phyloP scores from a whole-genome alignment of 148 eudicot genomes.

The Rhododendron vialii region DNA sequence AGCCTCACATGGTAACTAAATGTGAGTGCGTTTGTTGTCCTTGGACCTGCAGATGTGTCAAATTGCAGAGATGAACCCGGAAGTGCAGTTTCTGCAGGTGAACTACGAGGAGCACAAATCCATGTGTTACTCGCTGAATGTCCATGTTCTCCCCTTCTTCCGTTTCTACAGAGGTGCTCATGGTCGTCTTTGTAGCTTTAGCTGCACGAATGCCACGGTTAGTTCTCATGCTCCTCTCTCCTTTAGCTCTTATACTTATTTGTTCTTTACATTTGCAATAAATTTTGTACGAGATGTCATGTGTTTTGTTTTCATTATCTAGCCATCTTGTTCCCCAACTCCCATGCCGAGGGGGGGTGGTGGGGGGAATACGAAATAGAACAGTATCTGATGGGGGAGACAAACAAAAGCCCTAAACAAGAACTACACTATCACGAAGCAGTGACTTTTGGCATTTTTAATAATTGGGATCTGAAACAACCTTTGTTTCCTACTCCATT shows the following conservation, averaged over 20 bases:
- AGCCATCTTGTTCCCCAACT: background rate
- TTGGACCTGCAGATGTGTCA: slow-evolving; percentile 59
- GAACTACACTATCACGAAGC: background rate
- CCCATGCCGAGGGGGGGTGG: background rate
- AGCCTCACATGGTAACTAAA: background rate
- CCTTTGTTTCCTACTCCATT: background rate
- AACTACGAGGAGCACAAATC: slow-evolving; percentile 86
- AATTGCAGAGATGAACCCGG: slow-evolving; percentile 79
- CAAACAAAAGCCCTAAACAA: background rate
- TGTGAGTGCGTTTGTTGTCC: background rate
- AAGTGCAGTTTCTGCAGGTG: slow-evolving; percentile 71
- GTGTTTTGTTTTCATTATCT: background rate
- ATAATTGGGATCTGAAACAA: background rate
- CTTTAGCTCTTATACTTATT: background rate
- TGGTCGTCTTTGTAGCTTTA: slow-evolving; percentile 80
- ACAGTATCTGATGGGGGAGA: background rate
- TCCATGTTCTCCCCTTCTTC: slow-evolving; percentile 91
- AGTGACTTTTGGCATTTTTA: background rate
- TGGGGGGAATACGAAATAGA: too few species aligned
- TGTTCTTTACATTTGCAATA: background rate
- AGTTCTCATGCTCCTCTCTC: slow-evolving; percentile 17
- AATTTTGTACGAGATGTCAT: background rate
- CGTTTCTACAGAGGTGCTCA: slow-evolving; percentile 83
- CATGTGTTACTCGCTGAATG: slow-evolving; percentile 73
- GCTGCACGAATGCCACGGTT: slow-evolving; percentile 91